These are phyloP conservation scores for Fusarium oligoseptatum DNA, from an alignment of 2,329 filamentous ascomycete genomes.

Conservation along the genomic window DNA sequence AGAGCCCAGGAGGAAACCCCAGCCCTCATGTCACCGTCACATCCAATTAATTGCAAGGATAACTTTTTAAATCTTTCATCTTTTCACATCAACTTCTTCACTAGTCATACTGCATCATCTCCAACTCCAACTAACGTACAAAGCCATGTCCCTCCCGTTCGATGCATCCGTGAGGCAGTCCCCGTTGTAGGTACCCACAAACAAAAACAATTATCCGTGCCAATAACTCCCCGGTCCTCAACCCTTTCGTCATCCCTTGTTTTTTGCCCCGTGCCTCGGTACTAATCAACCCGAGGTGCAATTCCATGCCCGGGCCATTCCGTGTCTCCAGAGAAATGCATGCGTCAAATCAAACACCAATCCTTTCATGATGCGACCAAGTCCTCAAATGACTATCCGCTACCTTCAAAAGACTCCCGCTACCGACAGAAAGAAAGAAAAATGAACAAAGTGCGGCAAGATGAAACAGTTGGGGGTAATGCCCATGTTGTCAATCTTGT, in stretches of 20 bases:
- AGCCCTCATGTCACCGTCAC: background rate
- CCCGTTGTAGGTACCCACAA: slow-evolving; percentile 11
- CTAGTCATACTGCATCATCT: slow-evolving; percentile 5
- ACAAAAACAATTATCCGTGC: slow-evolving; percentile 14
- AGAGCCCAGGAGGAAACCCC: background rate
- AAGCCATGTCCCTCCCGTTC: background rate
- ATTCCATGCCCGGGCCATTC: background rate
- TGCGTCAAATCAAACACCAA: slow-evolving; percentile 7
- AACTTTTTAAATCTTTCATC: background rate
- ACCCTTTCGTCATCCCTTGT: slow-evolving; percentile 7
- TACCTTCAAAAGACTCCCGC: slow-evolving; percentile 27
- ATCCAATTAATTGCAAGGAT: background rate
- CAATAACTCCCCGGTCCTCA: slow-evolving; percentile 23
- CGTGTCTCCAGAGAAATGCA: background rate
- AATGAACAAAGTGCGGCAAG: slow-evolving; percentile 2
- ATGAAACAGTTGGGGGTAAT: background rate
- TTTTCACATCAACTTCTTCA: slow-evolving; percentile 3
- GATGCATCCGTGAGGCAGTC: background rate
- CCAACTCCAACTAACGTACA: slow-evolving; percentile 12
- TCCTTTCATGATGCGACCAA: slow-evolving; percentile 17
- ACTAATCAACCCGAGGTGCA: slow-evolving; percentile 11
- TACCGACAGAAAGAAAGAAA: slow-evolving; percentile 21
- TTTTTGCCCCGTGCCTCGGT: slow-evolving; percentile 18
- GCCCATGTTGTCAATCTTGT: slow-evolving; percentile 3
- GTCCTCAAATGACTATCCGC: slow-evolving; percentile 1